phyloP scores from a whole-genome alignment of 2,329 filamentous ascomycete genomes.

The Cladorrhinum sp. region DNA sequence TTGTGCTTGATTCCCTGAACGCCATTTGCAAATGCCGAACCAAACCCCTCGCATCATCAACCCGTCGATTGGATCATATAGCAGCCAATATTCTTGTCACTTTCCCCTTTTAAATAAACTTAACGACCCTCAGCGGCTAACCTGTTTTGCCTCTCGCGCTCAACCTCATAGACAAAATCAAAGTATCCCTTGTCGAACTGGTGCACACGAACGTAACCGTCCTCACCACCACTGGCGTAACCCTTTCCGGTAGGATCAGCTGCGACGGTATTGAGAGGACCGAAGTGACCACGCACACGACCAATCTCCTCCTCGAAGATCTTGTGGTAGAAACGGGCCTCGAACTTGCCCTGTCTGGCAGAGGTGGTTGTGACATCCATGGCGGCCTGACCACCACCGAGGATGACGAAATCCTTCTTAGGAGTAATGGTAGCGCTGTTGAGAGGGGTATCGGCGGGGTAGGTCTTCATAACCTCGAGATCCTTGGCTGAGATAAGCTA shows the following conservation, averaged over 20 bases:
- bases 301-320: conserved; percentile 99
- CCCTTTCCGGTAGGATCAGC: conserved; percentile 87
- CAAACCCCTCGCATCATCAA: conserved; percentile 6
- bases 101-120: not conserved
- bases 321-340: conserved; percentile 99
- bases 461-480: conserved; percentile 90
- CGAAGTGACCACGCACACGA: conserved; percentile 94
- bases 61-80: not conserved
- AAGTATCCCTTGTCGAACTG: conserved; percentile 99
- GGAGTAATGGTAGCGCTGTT: conserved; percentile 93
- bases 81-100: not conserved
- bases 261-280: conserved; percentile 80
- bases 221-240: conserved; percentile 94
- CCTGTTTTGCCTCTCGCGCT: conserved; percentile 69
- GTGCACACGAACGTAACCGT: conserved; percentile 97
- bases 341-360: conserved; percentile 96
- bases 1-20: conserved; percentile 14
- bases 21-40: conserved; percentile 23
- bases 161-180: conserved; percentile 98
- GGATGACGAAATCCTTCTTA: conserved; percentile 96
- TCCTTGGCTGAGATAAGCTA: conserved; percentile 78
- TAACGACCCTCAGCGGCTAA: conserved; percentile 31
- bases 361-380: conserved; percentile 98
- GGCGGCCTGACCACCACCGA: conserved; percentile 95
- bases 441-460: conserved; percentile 85